These are phyloP conservation scores for Hypsizygus marmoreus DNA, from an alignment of 768 basidiomycete genomes.

Conservation along the genomic window DNA sequence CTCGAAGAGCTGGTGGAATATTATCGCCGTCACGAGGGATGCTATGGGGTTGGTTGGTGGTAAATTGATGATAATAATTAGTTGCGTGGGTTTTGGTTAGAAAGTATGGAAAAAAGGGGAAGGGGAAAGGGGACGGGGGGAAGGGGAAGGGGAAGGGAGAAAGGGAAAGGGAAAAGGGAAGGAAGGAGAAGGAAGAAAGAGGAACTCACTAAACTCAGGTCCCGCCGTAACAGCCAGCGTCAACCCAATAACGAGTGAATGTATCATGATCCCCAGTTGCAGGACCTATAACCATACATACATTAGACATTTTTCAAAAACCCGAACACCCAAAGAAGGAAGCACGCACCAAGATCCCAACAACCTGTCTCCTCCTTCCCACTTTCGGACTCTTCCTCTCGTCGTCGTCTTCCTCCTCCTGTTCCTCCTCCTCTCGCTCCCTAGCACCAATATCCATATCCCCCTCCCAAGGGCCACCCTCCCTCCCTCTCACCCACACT, in stretches of 20 bases:
- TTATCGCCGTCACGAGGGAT: conserved; percentile 70
- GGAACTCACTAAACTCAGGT: conserved; percentile 65
- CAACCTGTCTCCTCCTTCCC: conserved; percentile 63
- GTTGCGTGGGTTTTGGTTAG: too few species aligned
- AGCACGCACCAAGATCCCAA: conserved; percentile 68
- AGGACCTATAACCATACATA: conserved; percentile 54
- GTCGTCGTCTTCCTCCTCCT: conserved; percentile 14
- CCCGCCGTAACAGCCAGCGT: conserved; percentile 73
- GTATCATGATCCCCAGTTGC: conserved; percentile 84
- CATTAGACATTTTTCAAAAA: too few species aligned
- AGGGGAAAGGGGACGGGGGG: too few species aligned
- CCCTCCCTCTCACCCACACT: too few species aligned
- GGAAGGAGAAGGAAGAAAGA: background rate
- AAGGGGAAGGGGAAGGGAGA: too few species aligned
- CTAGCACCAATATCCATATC: conserved; percentile 2
- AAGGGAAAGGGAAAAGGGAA: background rate
- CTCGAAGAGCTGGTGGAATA: conserved; percentile 85
- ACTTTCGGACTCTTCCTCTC: conserved; percentile 32
- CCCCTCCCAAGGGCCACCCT: conserved; percentile 7
- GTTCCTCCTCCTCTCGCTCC: conserved; percentile 15
- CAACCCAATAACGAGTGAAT: conserved; percentile 79
- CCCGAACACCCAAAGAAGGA: background rate
- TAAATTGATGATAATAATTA: background rate
- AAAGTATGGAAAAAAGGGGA: too few species aligned
- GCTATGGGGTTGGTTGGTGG: conserved; percentile 39